Conservation (phyloP, 305 asterid species). For the Andrographis paniculata region DNA sequence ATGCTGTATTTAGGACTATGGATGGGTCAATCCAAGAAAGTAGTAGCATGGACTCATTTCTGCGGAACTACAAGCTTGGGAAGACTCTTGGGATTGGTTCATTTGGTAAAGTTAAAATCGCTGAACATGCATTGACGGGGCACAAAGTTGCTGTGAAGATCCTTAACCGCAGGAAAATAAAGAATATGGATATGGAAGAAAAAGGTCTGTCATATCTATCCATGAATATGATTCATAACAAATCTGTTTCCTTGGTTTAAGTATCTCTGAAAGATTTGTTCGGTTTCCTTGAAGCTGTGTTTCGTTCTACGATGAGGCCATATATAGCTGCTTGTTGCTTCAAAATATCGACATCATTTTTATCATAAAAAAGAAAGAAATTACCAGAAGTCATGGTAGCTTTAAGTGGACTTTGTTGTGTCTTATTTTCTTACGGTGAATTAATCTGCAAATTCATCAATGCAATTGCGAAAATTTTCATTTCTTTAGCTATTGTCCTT, state of each 20-base stretch:
- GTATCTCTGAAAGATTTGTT: not conserved
- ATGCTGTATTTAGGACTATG: constrained; percentile 43
- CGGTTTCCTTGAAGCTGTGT: too few relatives aligned
- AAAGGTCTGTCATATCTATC: constrained; percentile 46
- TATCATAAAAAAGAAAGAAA: too few relatives aligned
- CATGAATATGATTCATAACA: not conserved
- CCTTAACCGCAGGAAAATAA: constrained; percentile 81
- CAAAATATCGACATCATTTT: not conserved
- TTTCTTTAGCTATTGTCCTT: not conserved
- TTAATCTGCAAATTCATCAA: too few relatives aligned
- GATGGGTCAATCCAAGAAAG: constrained; percentile 58
- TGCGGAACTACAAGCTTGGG: constrained; percentile 85
- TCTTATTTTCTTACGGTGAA: too few relatives aligned
- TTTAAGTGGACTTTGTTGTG: too few relatives aligned
- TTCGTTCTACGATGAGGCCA: too few relatives aligned
- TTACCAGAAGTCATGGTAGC: too few relatives aligned
- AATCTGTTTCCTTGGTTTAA: not conserved
- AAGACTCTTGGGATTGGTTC: constrained; percentile 96
- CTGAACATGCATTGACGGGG: constrained; percentile 76
- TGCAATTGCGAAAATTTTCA: not conserved
- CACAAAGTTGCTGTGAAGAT: constrained; percentile 94
- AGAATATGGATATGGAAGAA: constrained; percentile 93
- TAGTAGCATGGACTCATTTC: constrained; percentile 55
- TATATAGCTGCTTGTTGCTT: too few relatives aligned
- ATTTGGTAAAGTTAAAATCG: constrained; percentile 88